These are phyloP conservation scores for Verticillium alfalfae DNA, from an alignment of 2,329 filamentous ascomycete genomes.

Conservation along the genomic window DNA sequence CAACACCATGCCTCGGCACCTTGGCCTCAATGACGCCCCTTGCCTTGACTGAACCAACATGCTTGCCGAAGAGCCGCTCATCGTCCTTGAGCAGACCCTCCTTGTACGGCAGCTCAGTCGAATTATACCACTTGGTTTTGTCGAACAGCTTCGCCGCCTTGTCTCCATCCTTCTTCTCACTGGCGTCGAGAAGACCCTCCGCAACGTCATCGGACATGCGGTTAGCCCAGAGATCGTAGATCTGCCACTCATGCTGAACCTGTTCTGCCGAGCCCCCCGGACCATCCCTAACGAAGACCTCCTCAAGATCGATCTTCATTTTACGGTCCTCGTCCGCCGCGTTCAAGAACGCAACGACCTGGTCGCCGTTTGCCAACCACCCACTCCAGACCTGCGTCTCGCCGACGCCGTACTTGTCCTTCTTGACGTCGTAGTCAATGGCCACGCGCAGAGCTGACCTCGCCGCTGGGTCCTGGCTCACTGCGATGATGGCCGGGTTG, in stretches of 20 bases:
- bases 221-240: constrained; percentile 15
- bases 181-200: constrained; percentile 7
- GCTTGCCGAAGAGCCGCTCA: constrained; percentile 13
- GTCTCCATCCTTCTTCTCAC: neutral
- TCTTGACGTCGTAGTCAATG: constrained; percentile 11
- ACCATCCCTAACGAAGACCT: constrained; percentile 15
- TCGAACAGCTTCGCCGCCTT: constrained; percentile 3
- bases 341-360: constrained; percentile 11
- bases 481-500: constrained; percentile 12
- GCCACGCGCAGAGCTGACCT: constrained; percentile 12
- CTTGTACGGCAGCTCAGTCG: constrained; percentile 12
- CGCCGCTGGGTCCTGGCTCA: constrained; percentile 25
- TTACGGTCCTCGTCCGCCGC: constrained; percentile 10
- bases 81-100: constrained; percentile 12
- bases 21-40: constrained; percentile 2
- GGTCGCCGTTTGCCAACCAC: constrained; percentile 13
- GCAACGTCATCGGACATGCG: constrained; percentile 11
- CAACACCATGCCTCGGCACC: neutral
- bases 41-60: constrained; percentile 10
- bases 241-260: constrained; percentile 11
- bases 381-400: constrained; percentile 22
- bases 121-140: constrained; percentile 12
- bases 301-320: constrained; percentile 9
- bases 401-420: constrained; percentile 16
- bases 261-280: constrained; percentile 14